Percentiles rank a stretch among this genome's conserved stretches.
Evolutionary conservation across 2,329 filamentous ascomycete genomes (phyloP).

Genomic region (Orbilia javanica): DNA sequence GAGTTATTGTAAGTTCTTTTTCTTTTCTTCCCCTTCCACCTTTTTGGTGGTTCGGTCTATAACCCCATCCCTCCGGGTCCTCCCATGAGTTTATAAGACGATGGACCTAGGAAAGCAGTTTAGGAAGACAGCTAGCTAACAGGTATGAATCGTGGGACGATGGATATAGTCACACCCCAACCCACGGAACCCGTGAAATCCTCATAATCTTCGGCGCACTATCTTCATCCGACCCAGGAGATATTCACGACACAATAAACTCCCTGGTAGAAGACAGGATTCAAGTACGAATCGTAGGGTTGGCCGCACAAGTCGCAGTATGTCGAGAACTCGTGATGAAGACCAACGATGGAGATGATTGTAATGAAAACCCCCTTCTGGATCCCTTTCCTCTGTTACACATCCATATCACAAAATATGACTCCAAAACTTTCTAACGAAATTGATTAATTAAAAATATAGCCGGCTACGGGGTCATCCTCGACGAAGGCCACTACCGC

Average conservation of each 20-base stretch:
- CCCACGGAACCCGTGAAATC: slow-evolving; percentile 92
- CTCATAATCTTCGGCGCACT: slow-evolving; percentile 92
- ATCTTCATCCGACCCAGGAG: slow-evolving; percentile 89
- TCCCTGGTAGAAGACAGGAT: slow-evolving; percentile 84
- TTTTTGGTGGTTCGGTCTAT: too few relatives aligned
- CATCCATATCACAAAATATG: background rate
- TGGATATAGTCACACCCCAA: slow-evolving; percentile 79
- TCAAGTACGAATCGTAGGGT: slow-evolving; percentile 86
- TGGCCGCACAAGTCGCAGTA: slow-evolving; percentile 91
- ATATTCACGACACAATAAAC: slow-evolving; percentile 90
- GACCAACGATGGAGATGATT: slow-evolving; percentile 84
- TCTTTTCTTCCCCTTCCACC: slow-evolving; percentile 31
- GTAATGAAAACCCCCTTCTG: slow-evolving; percentile 61
- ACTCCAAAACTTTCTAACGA: background rate
- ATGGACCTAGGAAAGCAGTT: background rate
- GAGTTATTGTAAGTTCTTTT: slow-evolving; percentile 77
- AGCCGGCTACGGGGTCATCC: slow-evolving; percentile 80
- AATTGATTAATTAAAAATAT: background rate
- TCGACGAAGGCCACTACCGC: slow-evolving; percentile 87
- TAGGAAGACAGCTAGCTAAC: too few relatives aligned
- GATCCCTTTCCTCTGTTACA: background rate
- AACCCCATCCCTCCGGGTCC: background rate
- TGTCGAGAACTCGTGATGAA: slow-evolving; percentile 88
- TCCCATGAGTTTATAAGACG: background rate
- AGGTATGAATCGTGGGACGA: background rate